phyloP scores from a whole-genome alignment of 108 stramenopile species.

The Phaeodactylum tricornutum region DNA sequence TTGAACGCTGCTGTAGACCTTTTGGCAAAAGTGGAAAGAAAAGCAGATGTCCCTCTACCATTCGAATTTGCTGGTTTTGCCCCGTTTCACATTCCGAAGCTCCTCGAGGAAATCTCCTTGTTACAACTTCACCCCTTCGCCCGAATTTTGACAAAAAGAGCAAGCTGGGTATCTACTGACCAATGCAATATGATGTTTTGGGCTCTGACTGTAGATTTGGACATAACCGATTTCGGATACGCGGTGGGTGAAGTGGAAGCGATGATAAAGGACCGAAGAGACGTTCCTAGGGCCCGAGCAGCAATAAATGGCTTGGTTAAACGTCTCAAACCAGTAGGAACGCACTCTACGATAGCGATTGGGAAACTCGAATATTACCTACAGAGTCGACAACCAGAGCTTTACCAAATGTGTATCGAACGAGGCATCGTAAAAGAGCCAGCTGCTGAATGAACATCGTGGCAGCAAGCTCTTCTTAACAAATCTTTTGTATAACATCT shows the following conservation, averaged over 20 bases:
- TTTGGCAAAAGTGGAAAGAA: neutral
- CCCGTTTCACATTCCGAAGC: slow-evolving; percentile 5
- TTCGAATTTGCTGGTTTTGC: slow-evolving; percentile 1
- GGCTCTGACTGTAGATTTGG: slow-evolving; percentile 32
- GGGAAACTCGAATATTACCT: slow-evolving; percentile 49
- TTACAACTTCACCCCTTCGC: slow-evolving; percentile 23
- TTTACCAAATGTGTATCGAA: no score
- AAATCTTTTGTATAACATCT: no score
- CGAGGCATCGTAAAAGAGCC: no score
- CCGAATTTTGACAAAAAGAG: slow-evolving; percentile 31
- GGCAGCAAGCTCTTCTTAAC: no score
- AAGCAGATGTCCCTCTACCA: neutral
- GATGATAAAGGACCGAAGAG: slow-evolving; percentile 14
- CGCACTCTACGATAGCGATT: slow-evolving; percentile 3
- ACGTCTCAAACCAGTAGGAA: slow-evolving; percentile 1
- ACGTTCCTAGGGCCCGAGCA: no score
- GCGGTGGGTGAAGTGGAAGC: slow-evolving; percentile 47
- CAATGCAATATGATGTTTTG: neutral
- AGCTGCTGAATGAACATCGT: no score
- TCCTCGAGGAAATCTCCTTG: neutral
- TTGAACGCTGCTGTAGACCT: slow-evolving; percentile 8
- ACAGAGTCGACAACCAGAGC: slow-evolving; percentile 17
- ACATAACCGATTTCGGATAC: slow-evolving; percentile 34
- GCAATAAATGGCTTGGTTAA: neutral
- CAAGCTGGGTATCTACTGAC: slow-evolving; percentile 19